phyloP scores from a whole-genome alignment of 2,329 filamentous ascomycete species.

The Capronia coronata region DNA sequence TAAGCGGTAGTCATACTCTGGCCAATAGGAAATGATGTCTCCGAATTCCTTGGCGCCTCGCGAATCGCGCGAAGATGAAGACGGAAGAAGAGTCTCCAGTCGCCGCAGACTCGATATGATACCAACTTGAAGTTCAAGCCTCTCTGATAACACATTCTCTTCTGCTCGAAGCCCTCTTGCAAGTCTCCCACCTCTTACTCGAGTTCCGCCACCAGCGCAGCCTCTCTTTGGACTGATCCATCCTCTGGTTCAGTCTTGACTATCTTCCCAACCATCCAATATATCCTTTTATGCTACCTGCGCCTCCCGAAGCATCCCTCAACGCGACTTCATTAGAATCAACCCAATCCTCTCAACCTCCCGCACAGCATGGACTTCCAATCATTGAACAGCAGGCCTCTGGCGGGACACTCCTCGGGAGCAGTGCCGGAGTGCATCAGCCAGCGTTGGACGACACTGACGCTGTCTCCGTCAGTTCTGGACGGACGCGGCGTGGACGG shows the following conservation, averaged over 20 bases:
- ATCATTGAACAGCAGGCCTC: slow-evolving; percentile 40
- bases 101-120: background rate
- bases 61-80: background rate
- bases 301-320: slow-evolving; percentile 47
- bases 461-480: slow-evolving; percentile 26
- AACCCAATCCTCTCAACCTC: slow-evolving; percentile 28
- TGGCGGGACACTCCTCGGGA: slow-evolving; percentile 38
- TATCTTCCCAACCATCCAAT: slow-evolving; percentile 31
- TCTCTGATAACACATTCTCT: slow-evolving; percentile 2
- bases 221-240: slow-evolving; percentile 44
- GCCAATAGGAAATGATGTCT: background rate
- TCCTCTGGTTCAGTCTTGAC: slow-evolving; percentile 51
- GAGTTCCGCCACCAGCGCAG: slow-evolving; percentile 2
- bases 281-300: slow-evolving; percentile 60
- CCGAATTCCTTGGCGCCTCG: background rate
- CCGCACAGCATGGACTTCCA: slow-evolving; percentile 56
- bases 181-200: slow-evolving; percentile 1
- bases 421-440: slow-evolving; percentile 34
- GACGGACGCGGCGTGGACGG: slow-evolving; percentile 27
- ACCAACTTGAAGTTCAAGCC: background rate
- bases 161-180: background rate
- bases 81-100: background rate
- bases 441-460: slow-evolving; percentile 28
- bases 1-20: background rate
- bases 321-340: slow-evolving; percentile 39